These are phyloP conservation scores for Penicillium dipodomyicola DNA, from an alignment of 495 filamentous ascomycete genomes.

Conservation along the genomic window DNA sequence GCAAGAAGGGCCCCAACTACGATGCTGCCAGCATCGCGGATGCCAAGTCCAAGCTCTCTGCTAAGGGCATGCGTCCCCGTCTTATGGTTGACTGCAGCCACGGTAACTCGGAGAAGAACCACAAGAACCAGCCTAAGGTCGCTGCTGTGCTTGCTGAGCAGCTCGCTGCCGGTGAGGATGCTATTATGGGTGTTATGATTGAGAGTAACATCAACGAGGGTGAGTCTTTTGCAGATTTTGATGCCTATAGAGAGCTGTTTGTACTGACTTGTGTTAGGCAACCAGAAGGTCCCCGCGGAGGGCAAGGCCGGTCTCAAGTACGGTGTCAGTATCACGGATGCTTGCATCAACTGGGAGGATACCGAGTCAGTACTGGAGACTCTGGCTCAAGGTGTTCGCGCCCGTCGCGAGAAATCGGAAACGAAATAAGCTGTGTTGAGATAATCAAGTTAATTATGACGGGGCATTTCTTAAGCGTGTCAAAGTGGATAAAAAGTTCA, in stretches of 20 bases:
- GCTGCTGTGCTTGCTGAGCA: conserved; percentile 79
- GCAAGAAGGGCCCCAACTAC: conserved; percentile 92
- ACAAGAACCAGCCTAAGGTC: conserved; percentile 96
- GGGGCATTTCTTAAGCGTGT: conserved; percentile 20
- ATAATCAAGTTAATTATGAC: conserved; percentile 4
- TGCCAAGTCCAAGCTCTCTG: conserved; percentile 65
- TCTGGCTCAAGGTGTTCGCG: conserved; percentile 76
- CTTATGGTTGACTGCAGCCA: conserved; percentile 99
- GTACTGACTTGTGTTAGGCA: conserved; percentile 50
- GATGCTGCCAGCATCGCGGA: conserved; percentile 78
- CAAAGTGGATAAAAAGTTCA: conserved; percentile 18
- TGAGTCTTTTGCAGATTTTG: conserved; percentile 29
- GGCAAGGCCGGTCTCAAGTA: conserved; percentile 88
- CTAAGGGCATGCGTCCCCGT: conserved; percentile 64
- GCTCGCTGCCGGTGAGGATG: conserved; percentile 75
- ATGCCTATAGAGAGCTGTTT: conserved; percentile 2
- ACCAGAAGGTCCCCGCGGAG: conserved; percentile 88
- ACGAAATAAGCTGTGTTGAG: conserved; percentile 19
- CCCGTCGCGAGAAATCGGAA: conserved; percentile 38
- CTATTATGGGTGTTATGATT: conserved; percentile 98
- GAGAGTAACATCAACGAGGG: conserved; percentile 96
- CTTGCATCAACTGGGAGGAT: conserved; percentile 93
- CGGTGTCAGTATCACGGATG: conserved; percentile 96
- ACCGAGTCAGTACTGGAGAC: conserved; percentile 78
- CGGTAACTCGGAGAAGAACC: conserved; percentile 92